These are phyloP conservation scores for Dictyostelium firmibasis DNA, from an alignment of 78 protist genomes.

Conservation along the genomic window DNA sequence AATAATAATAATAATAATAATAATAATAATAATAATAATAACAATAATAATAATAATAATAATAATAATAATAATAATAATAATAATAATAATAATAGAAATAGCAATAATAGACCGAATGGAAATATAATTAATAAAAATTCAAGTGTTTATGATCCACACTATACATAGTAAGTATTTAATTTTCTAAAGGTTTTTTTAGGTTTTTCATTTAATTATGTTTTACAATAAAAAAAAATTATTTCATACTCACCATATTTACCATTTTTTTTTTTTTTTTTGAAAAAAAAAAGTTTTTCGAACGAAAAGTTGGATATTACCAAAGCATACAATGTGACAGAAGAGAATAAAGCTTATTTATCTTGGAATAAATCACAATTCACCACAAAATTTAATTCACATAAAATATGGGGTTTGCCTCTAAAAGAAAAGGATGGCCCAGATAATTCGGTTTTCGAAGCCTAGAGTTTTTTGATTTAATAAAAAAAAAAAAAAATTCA, in stretches of 20 bases:
- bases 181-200: not conserved
- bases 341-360: not conserved
- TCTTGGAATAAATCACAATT: not conserved
- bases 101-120: not conserved
- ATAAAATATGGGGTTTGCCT: not conserved
- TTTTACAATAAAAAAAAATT: too few species aligned
- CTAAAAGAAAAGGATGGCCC: not conserved
- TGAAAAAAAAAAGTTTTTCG: not conserved
- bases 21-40: not conserved
- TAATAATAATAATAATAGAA: not conserved
- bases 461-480: not conserved
- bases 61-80: not conserved
- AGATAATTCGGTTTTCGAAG: not conserved
- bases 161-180: not conserved
- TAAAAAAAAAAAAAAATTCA: not conserved
- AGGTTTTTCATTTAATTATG: too few species aligned
- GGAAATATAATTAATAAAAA: not conserved
- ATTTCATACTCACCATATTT: not conserved
- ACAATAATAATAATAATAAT: not conserved
- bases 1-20: not conserved
- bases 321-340: not conserved
- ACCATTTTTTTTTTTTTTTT: too few species aligned
- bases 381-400: not conserved
- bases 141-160: not conserved
- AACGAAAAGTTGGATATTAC: constrained; percentile 6